phyloP scores from a whole-genome alignment of 257 asterid species.

The Datura wrightii region DNA sequence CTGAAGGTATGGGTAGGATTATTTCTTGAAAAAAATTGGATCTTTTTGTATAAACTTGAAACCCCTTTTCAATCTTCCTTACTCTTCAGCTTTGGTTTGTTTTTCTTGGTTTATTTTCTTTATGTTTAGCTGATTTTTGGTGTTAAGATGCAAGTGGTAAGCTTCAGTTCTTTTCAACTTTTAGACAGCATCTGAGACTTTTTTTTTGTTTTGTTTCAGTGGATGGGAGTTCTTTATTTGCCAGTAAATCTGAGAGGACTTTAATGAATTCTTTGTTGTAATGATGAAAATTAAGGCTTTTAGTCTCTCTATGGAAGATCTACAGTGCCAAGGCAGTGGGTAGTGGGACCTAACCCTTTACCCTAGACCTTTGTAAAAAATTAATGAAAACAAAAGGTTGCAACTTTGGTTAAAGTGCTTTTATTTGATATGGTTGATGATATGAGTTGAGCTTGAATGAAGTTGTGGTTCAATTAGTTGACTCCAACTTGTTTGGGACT shows the following conservation, averaged over 20 bases:
- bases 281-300: not conserved
- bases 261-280: not conserved
- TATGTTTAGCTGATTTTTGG: not conserved
- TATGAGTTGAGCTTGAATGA: not conserved
- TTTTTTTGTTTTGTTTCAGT: not conserved
- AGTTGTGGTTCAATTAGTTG: not conserved
- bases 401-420: not conserved
- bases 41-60: not conserved
- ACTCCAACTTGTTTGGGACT: not conserved
- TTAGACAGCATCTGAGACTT: not conserved
- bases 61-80: not conserved
- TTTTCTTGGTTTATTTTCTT: not conserved
- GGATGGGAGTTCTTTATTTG: not conserved
- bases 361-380: not conserved
- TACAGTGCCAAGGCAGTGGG: not conserved
- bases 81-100: not conserved
- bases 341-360: not conserved
- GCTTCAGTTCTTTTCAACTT: not conserved
- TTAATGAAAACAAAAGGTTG: not conserved
- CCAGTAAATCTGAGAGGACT: slow-evolving; percentile 12
- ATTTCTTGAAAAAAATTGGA: slow-evolving; percentile 9
- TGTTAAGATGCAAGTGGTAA: slow-evolving; percentile 4
- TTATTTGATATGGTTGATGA: not conserved
- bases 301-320: not conserved
- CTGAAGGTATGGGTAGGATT: not conserved